Conservation (phyloP, 805 yeast genomes). For the Komagataella kurtzmanii region DNA sequence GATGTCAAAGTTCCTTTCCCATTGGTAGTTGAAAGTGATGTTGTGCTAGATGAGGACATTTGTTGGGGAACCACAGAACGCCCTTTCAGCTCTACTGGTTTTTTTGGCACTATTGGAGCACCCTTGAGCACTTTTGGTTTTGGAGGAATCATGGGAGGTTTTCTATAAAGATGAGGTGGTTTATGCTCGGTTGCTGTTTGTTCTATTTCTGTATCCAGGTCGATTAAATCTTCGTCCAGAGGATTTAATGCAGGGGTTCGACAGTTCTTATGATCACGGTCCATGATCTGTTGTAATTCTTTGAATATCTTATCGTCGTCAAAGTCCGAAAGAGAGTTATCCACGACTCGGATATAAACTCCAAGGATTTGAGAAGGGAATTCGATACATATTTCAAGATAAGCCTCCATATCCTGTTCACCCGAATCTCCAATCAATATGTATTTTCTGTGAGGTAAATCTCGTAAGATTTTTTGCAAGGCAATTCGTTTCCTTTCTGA, state of each 20-base stretch:
- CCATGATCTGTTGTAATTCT: conserved; percentile 9
- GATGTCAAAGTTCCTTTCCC: neutral
- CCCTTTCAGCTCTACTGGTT: conserved; percentile 28
- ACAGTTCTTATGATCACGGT: conserved; percentile 3
- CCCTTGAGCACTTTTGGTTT: conserved; percentile 1
- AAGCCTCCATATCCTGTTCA: conserved; percentile 89
- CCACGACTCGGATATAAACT: conserved; percentile 71
- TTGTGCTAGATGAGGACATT: conserved; percentile 12
- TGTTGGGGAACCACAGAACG: conserved; percentile 6
- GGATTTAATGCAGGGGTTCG: neutral
- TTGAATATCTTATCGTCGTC: conserved; percentile 21
- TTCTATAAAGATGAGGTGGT: neutral
- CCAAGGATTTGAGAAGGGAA: conserved; percentile 57
- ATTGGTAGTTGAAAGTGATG: conserved; percentile 12
- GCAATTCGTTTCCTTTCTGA: conserved; percentile 65
- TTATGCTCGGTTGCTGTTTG: neutral
- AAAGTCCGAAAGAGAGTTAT: conserved; percentile 47
- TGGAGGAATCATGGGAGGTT: neutral
- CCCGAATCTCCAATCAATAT: conserved; percentile 92
- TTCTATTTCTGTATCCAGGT: conserved; percentile 14
- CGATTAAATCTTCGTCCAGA: conserved; percentile 18
- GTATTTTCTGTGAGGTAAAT: conserved; percentile 69
- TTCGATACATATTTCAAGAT: conserved; percentile 48
- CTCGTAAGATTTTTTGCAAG: conserved; percentile 46
- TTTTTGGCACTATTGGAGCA: conserved; percentile 31